Percentiles rank a stretch among this genome's conserved stretches.
Evolutionary conservation across 768 basidiomycete genomes (phyloP).

Genomic region (Guyanaporus albipodus): DNA sequence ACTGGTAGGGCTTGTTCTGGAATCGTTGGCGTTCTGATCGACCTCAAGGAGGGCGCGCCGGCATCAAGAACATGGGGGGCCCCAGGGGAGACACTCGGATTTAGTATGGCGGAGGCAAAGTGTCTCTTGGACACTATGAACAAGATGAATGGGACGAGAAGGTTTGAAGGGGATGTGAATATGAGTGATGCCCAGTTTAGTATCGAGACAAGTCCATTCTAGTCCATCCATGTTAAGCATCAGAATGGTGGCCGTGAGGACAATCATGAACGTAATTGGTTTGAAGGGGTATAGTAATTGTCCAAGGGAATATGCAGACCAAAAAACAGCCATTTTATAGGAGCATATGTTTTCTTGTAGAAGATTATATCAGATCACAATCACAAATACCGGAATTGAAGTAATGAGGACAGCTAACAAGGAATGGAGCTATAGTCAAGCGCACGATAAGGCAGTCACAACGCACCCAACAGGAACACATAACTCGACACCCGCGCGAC

Average conservation of each 20-base stretch:
- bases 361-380: conserved; percentile 25
- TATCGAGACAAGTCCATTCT: conserved; percentile 16
- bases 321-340: conserved; percentile 22
- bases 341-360: conserved; percentile 25
- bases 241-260: not conserved
- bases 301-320: conserved; percentile 22
- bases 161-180: conserved; percentile 22
- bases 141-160: conserved; percentile 21
- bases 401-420: conserved; percentile 22
- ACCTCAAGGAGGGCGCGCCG: not conserved
- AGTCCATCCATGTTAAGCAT: not conserved
- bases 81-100: conserved; percentile 7
- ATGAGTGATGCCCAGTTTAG: conserved; percentile 26
- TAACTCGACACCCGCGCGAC: conserved; percentile 18
- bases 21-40: not conserved
- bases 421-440: not conserved
- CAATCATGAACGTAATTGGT: conserved; percentile 18
- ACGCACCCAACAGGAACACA: conserved; percentile 19
- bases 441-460: not conserved
- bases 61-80: not conserved
- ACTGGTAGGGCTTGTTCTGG: not conserved
- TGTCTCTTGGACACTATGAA: conserved; percentile 20
- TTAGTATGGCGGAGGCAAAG: conserved; percentile 19
- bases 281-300: conserved; percentile 24
- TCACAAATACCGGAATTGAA: conserved; percentile 22